phyloP scores from a whole-genome alignment of 495 filamentous ascomycete genomes.

The Astrothelium macrocarpum region DNA sequence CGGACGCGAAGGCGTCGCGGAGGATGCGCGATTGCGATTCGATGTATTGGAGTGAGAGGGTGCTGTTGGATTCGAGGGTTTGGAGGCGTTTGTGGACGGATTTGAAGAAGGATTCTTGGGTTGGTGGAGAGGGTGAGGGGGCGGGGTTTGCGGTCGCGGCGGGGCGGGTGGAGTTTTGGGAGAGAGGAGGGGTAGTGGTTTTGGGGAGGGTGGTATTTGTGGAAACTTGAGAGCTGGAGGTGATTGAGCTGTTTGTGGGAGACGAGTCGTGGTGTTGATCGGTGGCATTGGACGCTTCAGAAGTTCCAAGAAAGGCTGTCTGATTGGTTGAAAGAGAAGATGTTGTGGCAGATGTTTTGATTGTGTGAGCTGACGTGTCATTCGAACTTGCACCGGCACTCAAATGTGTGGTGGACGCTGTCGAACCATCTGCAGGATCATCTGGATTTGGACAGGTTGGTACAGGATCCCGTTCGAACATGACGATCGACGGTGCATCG shows the following conservation, averaged over 20 bases:
- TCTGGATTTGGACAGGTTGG: background rate
- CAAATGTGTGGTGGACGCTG: background rate
- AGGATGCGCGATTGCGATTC: conserved; percentile 90
- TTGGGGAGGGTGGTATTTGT: conserved; percentile 33
- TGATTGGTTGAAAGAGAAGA: background rate
- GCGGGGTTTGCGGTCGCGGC: conserved; percentile 44
- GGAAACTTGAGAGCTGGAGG: background rate
- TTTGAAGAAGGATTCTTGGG: conserved; percentile 97
- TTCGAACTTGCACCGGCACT: background rate
- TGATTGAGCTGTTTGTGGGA: background rate
- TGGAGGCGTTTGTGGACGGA: conserved; percentile 86
- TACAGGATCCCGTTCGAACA: background rate
- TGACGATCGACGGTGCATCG: background rate
- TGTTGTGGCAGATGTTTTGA: background rate
- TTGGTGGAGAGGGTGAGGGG: conserved; percentile 60
- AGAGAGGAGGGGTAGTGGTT: conserved; percentile 28
- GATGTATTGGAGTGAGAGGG: conserved; percentile 89
- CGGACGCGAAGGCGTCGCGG: conserved; percentile 80
- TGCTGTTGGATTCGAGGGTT: conserved; percentile 83
- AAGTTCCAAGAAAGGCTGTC: background rate
- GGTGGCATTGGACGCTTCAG: background rate
- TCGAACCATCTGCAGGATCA: background rate
- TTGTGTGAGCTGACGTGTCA: background rate
- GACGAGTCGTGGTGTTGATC: background rate
- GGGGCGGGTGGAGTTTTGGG: conserved; percentile 4